A percentile compares a stretch with the other conserved stretches of the same genome.
Evolutionary conservation across 306 rosid genomes (phyloP).

Genomic region (Pyrus communis): DNA sequence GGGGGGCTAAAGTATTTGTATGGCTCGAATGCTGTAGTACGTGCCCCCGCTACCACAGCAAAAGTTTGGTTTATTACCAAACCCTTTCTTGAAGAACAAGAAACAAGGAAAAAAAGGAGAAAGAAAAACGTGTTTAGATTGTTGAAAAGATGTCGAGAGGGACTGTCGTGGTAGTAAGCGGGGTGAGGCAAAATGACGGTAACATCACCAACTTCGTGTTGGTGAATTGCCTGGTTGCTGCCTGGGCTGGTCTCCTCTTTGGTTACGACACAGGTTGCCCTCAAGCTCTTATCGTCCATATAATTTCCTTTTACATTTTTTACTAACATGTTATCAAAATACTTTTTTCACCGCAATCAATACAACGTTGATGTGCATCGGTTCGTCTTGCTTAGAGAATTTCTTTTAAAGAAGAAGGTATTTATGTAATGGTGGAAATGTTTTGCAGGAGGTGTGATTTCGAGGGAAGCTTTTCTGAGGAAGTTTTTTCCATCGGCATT

Average conservation of each 20-base stretch:
- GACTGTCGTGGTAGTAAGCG: slow-evolving; percentile 13
- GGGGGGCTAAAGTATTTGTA: background rate
- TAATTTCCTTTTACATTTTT: background rate
- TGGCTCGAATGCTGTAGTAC: background rate
- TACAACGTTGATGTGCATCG: no score
- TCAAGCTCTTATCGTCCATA: background rate
- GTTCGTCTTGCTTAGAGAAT: no score
- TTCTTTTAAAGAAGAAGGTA: no score
- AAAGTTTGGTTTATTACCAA: background rate
- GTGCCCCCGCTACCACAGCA: background rate
- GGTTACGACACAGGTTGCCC: slow-evolving; percentile 40
- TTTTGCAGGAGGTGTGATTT: slow-evolving; percentile 36
- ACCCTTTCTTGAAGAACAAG: background rate
- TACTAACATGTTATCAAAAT: no score
- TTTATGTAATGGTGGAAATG: background rate
- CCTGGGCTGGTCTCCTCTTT: slow-evolving; percentile 46
- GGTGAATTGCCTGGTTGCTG: slow-evolving; percentile 33
- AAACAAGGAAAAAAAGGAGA: background rate
- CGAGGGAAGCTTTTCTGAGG: slow-evolving; percentile 24
- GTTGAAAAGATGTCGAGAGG: slow-evolving; percentile 30
- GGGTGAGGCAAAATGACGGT: slow-evolving; percentile 19
- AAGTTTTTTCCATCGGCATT: slow-evolving; percentile 22
- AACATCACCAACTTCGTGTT: slow-evolving; percentile 17
- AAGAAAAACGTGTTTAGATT: no score
- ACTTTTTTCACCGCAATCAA: no score